A percentile compares a stretch with the other conserved stretches of the same genome.
Conservation (phyloP, 2,329 filamentous ascomycete genomes). For the Diaporthe sp. region DNA sequence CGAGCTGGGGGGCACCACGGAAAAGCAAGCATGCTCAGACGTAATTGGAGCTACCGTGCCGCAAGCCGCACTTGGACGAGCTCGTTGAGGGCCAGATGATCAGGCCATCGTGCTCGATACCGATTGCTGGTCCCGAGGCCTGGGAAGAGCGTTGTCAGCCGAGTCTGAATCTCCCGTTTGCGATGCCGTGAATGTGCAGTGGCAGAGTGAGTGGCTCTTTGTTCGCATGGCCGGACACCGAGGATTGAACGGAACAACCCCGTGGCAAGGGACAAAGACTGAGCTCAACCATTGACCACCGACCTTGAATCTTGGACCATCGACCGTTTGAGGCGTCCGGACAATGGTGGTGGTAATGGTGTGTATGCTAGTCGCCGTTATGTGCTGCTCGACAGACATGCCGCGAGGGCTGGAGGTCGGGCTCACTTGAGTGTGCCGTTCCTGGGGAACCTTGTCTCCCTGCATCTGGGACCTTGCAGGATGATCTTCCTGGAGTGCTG, state of each 20-base stretch:
- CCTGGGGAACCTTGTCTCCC: slow-evolving; percentile 28
- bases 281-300: not conserved
- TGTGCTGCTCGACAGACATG: slow-evolving; percentile 29
- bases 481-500: slow-evolving; percentile 23
- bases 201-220: slow-evolving; percentile 1
- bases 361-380: slow-evolving; percentile 33
- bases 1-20: slow-evolving; percentile 21
- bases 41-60: slow-evolving; percentile 34
- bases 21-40: slow-evolving; percentile 32
- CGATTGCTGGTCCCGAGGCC: not conserved
- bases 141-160: not conserved
- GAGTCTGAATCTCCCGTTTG: slow-evolving; percentile 15
- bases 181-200: not conserved
- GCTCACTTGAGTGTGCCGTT: slow-evolving; percentile 26
- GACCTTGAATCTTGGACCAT: not conserved
- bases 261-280: slow-evolving; percentile 18
- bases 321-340: slow-evolving; percentile 13
- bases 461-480: slow-evolving; percentile 35
- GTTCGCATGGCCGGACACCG: slow-evolving; percentile 9
- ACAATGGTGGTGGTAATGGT: slow-evolving; percentile 20
- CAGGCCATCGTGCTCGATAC: slow-evolving; percentile 13
- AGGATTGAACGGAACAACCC: not conserved
- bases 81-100: slow-evolving; percentile 26
- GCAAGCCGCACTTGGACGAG: slow-evolving; percentile 30
- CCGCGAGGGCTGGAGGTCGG: slow-evolving; percentile 16